phyloP scores from a whole-genome alignment of 2,329 filamentous ascomycete species.

The Colletotrichum simmondsii region DNA sequence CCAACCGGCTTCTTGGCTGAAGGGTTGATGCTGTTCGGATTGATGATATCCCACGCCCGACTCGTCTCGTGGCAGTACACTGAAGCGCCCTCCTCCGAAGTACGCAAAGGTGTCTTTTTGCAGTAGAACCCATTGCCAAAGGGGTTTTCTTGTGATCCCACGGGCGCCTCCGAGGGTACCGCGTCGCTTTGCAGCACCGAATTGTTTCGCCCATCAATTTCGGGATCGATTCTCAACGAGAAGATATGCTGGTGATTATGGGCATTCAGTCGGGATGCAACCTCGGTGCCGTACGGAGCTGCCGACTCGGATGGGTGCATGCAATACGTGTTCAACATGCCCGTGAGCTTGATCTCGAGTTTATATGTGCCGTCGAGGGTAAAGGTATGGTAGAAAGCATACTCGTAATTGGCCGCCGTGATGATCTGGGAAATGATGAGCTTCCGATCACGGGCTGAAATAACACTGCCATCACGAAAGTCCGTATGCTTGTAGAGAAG shows the following conservation, averaged over 20 bases:
- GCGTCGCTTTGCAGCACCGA: constrained; percentile 78
- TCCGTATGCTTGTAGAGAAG: constrained; percentile 83
- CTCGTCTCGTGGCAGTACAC: constrained; percentile 36
- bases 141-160: constrained; percentile 75
- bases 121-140: constrained; percentile 79
- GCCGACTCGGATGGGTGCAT: constrained; percentile 49
- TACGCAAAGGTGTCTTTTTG: constrained; percentile 41
- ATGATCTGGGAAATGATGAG: constrained; percentile 80
- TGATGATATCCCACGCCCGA: constrained; percentile 46
- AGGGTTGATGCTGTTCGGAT: constrained; percentile 63
- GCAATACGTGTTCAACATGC: constrained; percentile 52
- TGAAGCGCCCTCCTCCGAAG: constrained; percentile 37
- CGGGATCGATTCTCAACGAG: constrained; percentile 41
- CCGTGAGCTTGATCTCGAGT: constrained; percentile 65
- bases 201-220: constrained; percentile 63
- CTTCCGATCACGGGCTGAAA: constrained; percentile 78
- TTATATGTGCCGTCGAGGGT: constrained; percentile 74
- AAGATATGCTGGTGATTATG: constrained; percentile 70
- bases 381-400: constrained; percentile 60
- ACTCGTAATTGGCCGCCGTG: constrained; percentile 82
- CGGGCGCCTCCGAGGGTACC: constrained; percentile 66
- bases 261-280: constrained; percentile 62
- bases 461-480: constrained; percentile 76
- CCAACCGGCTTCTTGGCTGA: constrained; percentile 52
- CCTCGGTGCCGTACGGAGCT: constrained; percentile 59